Evolutionary conservation across 768 basidiomycete genomes (phyloP).

Genomic region (Suillus tomentosus): DNA sequence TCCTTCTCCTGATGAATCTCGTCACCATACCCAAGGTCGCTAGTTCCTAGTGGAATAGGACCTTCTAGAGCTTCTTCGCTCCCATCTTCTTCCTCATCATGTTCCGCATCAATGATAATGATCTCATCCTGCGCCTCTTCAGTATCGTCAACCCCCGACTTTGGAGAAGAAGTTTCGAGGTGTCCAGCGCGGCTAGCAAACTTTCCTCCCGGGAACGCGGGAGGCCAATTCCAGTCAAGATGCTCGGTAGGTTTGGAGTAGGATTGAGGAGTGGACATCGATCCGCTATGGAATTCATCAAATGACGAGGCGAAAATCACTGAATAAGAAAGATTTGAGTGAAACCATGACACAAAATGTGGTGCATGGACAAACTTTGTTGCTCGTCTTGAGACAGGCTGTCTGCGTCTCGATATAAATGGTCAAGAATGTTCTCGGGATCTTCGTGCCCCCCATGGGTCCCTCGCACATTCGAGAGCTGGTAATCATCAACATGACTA

Average conservation of each 20-base stretch:
- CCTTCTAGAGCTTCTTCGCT: constrained; percentile 1
- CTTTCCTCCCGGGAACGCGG: constrained; percentile 32
- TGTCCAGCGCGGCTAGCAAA: constrained; percentile 22
- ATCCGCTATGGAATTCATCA: not conserved
- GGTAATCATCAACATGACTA: not conserved
- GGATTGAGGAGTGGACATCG: not conserved
- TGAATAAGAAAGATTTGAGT: constrained; percentile 1
- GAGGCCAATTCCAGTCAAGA: constrained; percentile 39
- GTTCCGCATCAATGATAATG: constrained; percentile 20
- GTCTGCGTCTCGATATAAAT: constrained; percentile 13
- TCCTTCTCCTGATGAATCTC: constrained; percentile 1
- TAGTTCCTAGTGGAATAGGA: constrained; percentile 31
- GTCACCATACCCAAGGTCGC: constrained; percentile 24
- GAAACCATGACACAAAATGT: not conserved
- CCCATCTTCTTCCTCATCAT: constrained; percentile 1
- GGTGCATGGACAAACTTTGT: constrained; percentile 3
- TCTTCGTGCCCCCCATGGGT: not conserved
- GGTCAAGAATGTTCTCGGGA: constrained; percentile 8
- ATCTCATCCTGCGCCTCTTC: constrained; percentile 22
- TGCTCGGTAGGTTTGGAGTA: constrained; percentile 20
- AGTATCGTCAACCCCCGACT: constrained; percentile 15
- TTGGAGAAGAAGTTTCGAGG: constrained; percentile 15
- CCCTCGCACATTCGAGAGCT: constrained; percentile 2
- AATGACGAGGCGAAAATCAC: constrained; percentile 3
- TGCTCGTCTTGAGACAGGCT: constrained; percentile 5